These are phyloP conservation scores for Leccinellum albellum DNA, from an alignment of 768 basidiomycete species.

Conservation along the genomic window DNA sequence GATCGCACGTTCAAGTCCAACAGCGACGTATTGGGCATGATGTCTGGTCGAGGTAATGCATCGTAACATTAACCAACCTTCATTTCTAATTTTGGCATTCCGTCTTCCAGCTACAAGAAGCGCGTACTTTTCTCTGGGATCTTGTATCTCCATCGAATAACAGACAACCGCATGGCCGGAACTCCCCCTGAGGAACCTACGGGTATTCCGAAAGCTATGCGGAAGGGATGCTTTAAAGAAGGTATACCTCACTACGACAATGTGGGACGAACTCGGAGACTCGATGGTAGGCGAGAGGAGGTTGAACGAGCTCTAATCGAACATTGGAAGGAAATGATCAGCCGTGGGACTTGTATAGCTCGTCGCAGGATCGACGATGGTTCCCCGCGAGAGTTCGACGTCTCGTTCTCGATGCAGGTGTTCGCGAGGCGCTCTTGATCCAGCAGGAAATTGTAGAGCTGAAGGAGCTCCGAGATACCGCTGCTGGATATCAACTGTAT, in stretches of 20 bases:
- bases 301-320: background rate
- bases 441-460: slow-evolving; percentile 6
- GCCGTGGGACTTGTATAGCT: slow-evolving; percentile 4
- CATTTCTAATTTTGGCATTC: background rate
- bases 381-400: slow-evolving; percentile 3
- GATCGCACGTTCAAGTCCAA: slow-evolving; percentile 17
- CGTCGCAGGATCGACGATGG: slow-evolving; percentile 6
- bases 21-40: slow-evolving; percentile 5
- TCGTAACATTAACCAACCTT: too few species aligned
- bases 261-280: slow-evolving; percentile 2
- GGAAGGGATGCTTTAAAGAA: slow-evolving; percentile 27
- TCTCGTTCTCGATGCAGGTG: slow-evolving; percentile 12
- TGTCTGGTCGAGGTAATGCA: slow-evolving; percentile 10
- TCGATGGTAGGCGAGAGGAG: slow-evolving; percentile 25
- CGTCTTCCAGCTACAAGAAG: slow-evolving; percentile 2
- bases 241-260: slow-evolving; percentile 36
- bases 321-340: background rate
- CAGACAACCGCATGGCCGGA: slow-evolving; percentile 36
- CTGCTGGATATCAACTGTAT: background rate
- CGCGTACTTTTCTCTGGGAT: slow-evolving; percentile 28
- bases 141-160: slow-evolving; percentile 40
- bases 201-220: slow-evolving; percentile 29
- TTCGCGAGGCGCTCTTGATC: background rate
- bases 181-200: slow-evolving; percentile 31
- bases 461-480: background rate